Evolutionary conservation across 2,329 filamentous ascomycete species (phyloP).

Genomic region (Rutstroemia sp.): DNA sequence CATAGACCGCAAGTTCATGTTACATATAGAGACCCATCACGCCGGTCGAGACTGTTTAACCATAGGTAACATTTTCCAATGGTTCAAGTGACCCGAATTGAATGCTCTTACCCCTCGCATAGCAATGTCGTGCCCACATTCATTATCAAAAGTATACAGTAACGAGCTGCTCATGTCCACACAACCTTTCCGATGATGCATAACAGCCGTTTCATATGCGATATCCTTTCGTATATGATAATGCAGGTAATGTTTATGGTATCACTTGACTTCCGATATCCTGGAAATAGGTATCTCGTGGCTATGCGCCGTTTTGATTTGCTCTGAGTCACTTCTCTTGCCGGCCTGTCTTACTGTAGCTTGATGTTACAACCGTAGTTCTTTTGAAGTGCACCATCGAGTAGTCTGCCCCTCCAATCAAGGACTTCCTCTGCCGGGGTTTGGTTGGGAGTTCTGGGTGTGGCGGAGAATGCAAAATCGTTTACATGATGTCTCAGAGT

Average conservation of each 20-base stretch:
- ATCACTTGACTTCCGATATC: slow-evolving; percentile 12
- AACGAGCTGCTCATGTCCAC: neutral
- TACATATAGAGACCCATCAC: no score
- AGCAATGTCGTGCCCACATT: slow-evolving; percentile 2
- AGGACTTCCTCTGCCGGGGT: neutral
- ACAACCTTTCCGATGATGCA: slow-evolving; percentile 4
- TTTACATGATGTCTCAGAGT: neutral
- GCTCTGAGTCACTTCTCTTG: slow-evolving; percentile 6
- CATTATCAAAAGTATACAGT: neutral
- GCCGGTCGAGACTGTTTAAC: no score
- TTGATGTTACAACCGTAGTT: neutral
- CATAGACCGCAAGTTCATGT: no score
- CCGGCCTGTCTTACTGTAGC: slow-evolving; percentile 4
- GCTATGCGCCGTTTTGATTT: slow-evolving; percentile 5
- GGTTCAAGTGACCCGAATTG: slow-evolving; percentile 6
- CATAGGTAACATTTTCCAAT: neutral
- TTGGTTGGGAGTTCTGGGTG: neutral
- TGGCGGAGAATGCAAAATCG: neutral
- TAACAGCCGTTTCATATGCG: slow-evolving; percentile 7
- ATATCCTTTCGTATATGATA: neutral
- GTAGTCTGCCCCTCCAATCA: neutral
- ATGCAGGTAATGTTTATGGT: slow-evolving; percentile 2
- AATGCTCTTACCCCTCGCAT: slow-evolving; percentile 2
- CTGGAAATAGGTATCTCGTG: slow-evolving; percentile 11
- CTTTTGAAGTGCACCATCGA: no score